Evolutionary conservation across 1,139 yeast species (phyloP).

Genomic region (Sugiyamaella paludigena): DNA sequence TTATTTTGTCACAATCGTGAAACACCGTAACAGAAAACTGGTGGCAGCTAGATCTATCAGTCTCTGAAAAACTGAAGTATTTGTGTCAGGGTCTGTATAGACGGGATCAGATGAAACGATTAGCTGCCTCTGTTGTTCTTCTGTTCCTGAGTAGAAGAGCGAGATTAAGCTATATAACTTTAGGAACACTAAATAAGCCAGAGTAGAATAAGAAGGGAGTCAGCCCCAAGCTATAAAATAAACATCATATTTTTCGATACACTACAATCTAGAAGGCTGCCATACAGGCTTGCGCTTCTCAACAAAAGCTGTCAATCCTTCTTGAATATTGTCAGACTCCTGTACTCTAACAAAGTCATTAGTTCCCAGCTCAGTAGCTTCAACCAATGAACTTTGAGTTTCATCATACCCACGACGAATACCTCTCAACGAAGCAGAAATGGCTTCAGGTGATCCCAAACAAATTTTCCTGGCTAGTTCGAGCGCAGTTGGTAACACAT

Average conservation of each 20-base stretch:
- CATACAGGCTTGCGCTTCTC: constrained; percentile 33
- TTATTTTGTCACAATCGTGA: no score
- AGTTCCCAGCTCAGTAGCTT: constrained; percentile 26
- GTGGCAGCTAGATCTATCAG: no score
- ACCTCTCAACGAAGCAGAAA: constrained; percentile 30
- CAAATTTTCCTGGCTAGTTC: constrained; percentile 29
- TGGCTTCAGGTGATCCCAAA: constrained; percentile 34
- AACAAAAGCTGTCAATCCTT: constrained; percentile 30
- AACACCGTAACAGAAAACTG: no score
- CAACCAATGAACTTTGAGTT: constrained; percentile 23
- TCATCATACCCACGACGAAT: constrained; percentile 32
- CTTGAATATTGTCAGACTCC: constrained; percentile 25
- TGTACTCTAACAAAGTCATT: constrained; percentile 21
- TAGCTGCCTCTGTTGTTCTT: no score
- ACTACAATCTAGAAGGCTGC: constrained; percentile 17
- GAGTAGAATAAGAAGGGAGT: no score
- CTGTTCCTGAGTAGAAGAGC: no score
- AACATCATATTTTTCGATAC: not conserved
- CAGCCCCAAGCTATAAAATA: no score
- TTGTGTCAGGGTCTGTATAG: no score
- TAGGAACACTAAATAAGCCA: no score
- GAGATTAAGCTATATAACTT: no score
- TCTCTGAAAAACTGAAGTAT: no score
- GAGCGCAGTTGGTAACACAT: constrained; percentile 32
- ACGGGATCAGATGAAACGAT: no score